Evolutionary conservation across 1,139 yeast species (phyloP).

Genomic region (Geotrichum aggregatum): DNA sequence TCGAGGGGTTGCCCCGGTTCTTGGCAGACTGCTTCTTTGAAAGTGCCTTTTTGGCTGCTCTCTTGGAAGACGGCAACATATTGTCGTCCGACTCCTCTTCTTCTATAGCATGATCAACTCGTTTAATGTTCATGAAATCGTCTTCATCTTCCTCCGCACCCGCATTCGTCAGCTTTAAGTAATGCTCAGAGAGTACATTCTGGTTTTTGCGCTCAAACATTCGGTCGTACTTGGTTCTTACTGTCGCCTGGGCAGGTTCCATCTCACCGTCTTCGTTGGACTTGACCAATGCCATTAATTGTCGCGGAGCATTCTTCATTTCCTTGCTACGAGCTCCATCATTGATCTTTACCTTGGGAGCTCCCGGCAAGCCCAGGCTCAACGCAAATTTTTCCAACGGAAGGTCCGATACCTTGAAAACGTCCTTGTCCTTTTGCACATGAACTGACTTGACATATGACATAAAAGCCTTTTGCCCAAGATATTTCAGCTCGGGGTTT

Average conservation of each 20-base stretch:
- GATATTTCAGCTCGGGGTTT: slow-evolving; percentile 83
- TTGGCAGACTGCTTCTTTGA: slow-evolving; percentile 71
- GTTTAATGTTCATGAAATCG: slow-evolving; percentile 73
- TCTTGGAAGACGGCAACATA: slow-evolving; percentile 62
- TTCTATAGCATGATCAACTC: slow-evolving; percentile 70
- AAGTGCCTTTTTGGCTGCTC: slow-evolving; percentile 82
- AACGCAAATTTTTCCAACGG: slow-evolving; percentile 83
- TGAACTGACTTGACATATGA: slow-evolving; percentile 82
- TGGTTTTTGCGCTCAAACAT: slow-evolving; percentile 96
- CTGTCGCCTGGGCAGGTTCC: slow-evolving; percentile 43
- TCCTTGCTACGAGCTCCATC: slow-evolving; percentile 55
- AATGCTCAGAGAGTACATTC: slow-evolving; percentile 85
- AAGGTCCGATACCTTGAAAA: slow-evolving; percentile 64
- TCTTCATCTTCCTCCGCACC: slow-evolving; percentile 37
- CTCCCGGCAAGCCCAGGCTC: slow-evolving; percentile 91
- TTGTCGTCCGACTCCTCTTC: slow-evolving; percentile 70
- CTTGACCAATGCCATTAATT: slow-evolving; percentile 53
- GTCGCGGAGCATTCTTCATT: slow-evolving; percentile 76
- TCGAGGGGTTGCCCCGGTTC: slow-evolving; percentile 64
- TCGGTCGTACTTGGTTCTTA: slow-evolving; percentile 85
- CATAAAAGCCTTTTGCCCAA: slow-evolving; percentile 93
- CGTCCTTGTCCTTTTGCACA: slow-evolving; percentile 81
- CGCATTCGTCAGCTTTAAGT: slow-evolving; percentile 52
- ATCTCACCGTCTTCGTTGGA: slow-evolving; percentile 54
- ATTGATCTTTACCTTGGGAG: slow-evolving; percentile 81